Evolutionary conservation across 345 rosid genomes (phyloP).

Genomic region (Euclidium syriacum): DNA sequence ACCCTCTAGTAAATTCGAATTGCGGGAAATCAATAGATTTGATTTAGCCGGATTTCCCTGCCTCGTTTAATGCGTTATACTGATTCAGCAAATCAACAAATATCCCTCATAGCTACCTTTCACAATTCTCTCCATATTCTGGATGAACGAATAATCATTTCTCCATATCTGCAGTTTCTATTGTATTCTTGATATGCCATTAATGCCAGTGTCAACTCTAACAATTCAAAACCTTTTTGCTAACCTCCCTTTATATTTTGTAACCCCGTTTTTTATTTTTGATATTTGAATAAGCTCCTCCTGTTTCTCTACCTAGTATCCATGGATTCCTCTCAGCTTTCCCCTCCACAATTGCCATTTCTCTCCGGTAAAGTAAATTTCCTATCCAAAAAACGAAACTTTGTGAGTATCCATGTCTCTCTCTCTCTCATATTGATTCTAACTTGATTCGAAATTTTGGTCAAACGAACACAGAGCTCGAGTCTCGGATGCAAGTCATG

Average conservation of each 20-base stretch:
- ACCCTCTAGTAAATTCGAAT: too few species aligned
- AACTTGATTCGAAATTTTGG: not conserved
- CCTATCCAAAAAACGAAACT: not conserved
- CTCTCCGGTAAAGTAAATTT: conserved; percentile 7
- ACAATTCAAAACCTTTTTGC: not conserved
- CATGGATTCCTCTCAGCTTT: conserved; percentile 18
- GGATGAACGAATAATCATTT: not conserved
- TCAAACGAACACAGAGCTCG: conserved; percentile 8
- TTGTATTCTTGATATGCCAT: not conserved
- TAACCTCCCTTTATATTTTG: not conserved
- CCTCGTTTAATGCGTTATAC: not conserved
- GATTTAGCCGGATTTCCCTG: not conserved
- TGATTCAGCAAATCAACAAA: not conserved
- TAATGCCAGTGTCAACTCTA: not conserved
- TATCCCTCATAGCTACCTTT: too few species aligned
- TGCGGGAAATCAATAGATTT: not conserved
- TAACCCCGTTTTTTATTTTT: not conserved
- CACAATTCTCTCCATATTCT: not conserved
- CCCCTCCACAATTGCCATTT: conserved; percentile 10
- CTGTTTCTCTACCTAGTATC: not conserved
- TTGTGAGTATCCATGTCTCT: not conserved
- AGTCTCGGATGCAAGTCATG: conserved; percentile 21
- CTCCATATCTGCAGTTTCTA: not conserved
- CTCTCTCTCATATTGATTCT: not conserved
- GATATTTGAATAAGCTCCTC: not conserved